These are phyloP conservation scores for Rhodotorula sp. DNA, from an alignment of 1,284 basidiomycete genomes.

Conservation along the genomic window DNA sequence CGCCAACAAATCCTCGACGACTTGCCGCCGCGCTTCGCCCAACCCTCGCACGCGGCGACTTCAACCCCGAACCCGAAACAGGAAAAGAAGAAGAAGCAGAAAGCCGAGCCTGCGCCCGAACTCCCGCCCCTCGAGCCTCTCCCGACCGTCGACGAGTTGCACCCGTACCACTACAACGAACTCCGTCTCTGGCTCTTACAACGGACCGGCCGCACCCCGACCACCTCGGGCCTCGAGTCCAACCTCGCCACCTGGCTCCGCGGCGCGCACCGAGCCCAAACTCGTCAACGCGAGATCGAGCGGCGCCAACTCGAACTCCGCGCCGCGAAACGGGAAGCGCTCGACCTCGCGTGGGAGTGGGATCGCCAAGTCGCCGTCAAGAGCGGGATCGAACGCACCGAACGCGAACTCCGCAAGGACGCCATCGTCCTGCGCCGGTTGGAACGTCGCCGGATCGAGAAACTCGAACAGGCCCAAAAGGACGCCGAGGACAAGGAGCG, in stretches of 20 bases:
- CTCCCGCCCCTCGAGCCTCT: neutral
- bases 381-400: conserved; percentile 3
- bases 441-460: neutral
- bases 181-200: neutral
- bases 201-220: neutral
- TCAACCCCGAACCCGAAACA: neutral
- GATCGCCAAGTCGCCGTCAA: conserved; percentile 10
- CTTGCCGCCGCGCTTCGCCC: neutral
- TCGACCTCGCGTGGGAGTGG: conserved; percentile 33
- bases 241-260: neutral
- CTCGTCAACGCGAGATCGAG: neutral
- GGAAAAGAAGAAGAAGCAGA: neutral
- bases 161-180: neutral
- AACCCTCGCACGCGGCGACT: neutral
- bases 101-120: neutral
- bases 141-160: neutral
- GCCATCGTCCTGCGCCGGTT: neutral
- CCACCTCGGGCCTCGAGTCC: neutral
- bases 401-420: conserved; percentile 2
- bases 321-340: neutral
- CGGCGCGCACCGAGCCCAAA: neutral
- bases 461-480: neutral
- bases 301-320: too few species aligned
- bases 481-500: neutral
- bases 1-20: neutral